These are phyloP conservation scores for Wilcoxina mikolae DNA, from an alignment of 495 filamentous ascomycete species.

Conservation along the genomic window DNA sequence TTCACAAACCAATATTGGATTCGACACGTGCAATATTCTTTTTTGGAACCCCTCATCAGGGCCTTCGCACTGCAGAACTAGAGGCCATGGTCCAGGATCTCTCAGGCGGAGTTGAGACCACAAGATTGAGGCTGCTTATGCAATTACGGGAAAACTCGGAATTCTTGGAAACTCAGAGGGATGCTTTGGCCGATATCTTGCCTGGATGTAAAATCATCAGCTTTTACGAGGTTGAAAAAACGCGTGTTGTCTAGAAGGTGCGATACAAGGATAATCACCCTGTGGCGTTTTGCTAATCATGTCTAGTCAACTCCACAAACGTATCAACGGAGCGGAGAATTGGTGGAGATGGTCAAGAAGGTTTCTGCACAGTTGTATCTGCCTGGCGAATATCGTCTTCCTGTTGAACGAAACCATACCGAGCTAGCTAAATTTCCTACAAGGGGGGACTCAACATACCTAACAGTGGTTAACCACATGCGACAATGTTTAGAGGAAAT, in stretches of 20 bases:
- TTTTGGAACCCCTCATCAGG: conserved; percentile 11
- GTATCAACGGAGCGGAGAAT: background rate
- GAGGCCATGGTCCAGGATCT: conserved; percentile 10
- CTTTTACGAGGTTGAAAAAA: conserved; percentile 11
- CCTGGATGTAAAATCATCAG: conserved; percentile 7
- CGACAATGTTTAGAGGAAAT: background rate
- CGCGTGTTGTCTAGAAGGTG: background rate
- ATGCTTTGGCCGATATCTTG: conserved; percentile 6
- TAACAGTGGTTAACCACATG: background rate
- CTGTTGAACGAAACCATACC: conserved; percentile 7
- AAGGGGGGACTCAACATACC: background rate
- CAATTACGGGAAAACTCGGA: conserved; percentile 5
- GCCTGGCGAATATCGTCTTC: conserved; percentile 1
- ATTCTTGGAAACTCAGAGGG: conserved; percentile 8
- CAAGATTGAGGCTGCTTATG: conserved; percentile 2
- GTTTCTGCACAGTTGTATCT: conserved; percentile 6
- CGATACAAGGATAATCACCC: background rate
- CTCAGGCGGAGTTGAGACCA: background rate
- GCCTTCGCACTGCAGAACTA: background rate
- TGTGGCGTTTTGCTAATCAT: background rate
- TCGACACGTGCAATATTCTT: conserved; percentile 5
- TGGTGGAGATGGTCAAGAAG: conserved; percentile 5
- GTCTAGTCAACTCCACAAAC: background rate
- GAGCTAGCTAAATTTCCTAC: conserved; percentile 8
- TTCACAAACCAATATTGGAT: conserved; percentile 2